A percentile compares a stretch with the other conserved stretches of the same genome.
Evolutionary conservation across 1,139 yeast species (phyloP).

Genomic region (Starmera stellimalicola): DNA sequence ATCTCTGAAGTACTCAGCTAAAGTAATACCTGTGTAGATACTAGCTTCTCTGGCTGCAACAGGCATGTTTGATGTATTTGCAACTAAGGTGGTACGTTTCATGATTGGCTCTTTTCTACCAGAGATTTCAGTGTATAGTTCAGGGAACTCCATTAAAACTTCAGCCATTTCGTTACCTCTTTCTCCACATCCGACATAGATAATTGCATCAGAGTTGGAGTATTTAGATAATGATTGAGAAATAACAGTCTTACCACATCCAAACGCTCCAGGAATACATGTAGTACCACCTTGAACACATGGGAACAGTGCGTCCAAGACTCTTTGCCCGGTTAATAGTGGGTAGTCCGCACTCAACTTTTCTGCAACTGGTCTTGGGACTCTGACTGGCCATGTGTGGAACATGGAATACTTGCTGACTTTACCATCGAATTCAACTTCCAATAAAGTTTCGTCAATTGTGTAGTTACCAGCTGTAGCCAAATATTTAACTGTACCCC

Average conservation of each 20-base stretch:
- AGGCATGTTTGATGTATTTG: conserved; percentile 98
- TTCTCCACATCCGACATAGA: conserved; percentile 93
- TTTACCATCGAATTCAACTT: conserved; percentile 90
- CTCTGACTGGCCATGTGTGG: conserved; percentile 99
- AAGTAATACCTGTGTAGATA: conserved; percentile 95
- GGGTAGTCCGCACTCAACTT: conserved; percentile 91
- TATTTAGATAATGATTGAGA: conserved; percentile 95
- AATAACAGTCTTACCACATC: conserved; percentile 98
- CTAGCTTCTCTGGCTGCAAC: conserved; percentile 99
- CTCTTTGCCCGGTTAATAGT: conserved; percentile 96
- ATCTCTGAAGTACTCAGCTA: conserved; percentile 98
- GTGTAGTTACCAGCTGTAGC: conserved; percentile 88
- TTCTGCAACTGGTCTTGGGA: conserved; percentile 96
- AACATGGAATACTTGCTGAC: conserved; percentile 79
- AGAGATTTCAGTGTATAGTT: conserved; percentile 77
- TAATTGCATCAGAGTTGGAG: conserved; percentile 93
- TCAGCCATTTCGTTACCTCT: conserved; percentile 99
- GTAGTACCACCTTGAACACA: conserved; percentile 99
- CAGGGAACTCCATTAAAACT: conserved; percentile 99
- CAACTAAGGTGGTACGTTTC: conserved; percentile 98
- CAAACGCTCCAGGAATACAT: conserved; percentile 99
- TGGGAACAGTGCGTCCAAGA: conserved; percentile 93
- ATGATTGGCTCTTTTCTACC: conserved; percentile 97
- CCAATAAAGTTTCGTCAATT: conserved; percentile 81
- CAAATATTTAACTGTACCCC: conserved; percentile 89